Percentiles rank a stretch among this genome's conserved stretches.
phyloP scores from a whole-genome alignment of 306 rosid species.

The Fragaria vesca region DNA sequence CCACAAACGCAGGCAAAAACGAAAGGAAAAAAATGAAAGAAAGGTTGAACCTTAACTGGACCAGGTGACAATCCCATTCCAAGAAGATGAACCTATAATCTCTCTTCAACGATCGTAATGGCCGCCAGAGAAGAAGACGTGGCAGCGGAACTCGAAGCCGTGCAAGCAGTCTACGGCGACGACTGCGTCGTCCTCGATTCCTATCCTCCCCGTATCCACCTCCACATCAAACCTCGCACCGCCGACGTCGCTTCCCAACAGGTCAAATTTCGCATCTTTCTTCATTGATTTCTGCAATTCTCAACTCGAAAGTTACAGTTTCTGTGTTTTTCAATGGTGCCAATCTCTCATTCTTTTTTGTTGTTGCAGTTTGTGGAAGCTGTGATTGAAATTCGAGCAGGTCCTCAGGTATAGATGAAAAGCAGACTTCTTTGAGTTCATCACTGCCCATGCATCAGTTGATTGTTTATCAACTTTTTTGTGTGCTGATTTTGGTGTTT shows the following conservation, averaged over 20 bases:
- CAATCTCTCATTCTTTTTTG: slow-evolving; percentile 8
- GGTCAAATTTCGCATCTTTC: slow-evolving; percentile 29
- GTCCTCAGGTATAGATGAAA: slow-evolving; percentile 48
- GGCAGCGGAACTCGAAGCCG: slow-evolving; percentile 64
- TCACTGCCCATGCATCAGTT: not conserved
- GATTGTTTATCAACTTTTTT: not conserved
- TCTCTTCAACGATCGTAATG: slow-evolving; percentile 17
- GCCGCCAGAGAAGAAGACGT: slow-evolving; percentile 55
- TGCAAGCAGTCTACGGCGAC: slow-evolving; percentile 62
- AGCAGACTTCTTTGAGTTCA: not conserved
- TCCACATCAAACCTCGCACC: slow-evolving; percentile 78
- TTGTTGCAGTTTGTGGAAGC: slow-evolving; percentile 70
- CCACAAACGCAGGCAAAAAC: no score
- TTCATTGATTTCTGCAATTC: not conserved
- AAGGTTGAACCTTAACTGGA: no score
- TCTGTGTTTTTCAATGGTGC: not conserved
- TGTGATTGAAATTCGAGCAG: slow-evolving; percentile 47
- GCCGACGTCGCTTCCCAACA: slow-evolving; percentile 77
- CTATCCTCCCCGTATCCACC: slow-evolving; percentile 65
- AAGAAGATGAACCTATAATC: not conserved
- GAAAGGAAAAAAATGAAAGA: no score
- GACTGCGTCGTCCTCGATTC: slow-evolving; percentile 55
- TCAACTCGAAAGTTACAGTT: not conserved
- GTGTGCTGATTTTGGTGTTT: not conserved
- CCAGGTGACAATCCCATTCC: not conserved